These are phyloP conservation scores for Orychophragmus violaceus DNA, from an alignment of 345 rosid genomes.

Conservation along the genomic window DNA sequence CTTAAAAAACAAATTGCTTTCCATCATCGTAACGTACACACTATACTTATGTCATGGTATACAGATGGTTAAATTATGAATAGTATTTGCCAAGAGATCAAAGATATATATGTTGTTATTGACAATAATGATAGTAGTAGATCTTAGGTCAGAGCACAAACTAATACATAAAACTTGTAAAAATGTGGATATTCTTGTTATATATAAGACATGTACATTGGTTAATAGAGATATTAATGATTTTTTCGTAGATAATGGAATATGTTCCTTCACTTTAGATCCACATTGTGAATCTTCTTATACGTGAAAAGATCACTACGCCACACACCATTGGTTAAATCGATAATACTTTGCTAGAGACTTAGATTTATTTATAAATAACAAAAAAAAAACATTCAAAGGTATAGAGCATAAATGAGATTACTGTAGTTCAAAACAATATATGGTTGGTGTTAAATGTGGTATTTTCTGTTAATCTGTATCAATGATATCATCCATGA, in stretches of 20 bases:
- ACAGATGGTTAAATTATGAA: neutral
- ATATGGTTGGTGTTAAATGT: neutral
- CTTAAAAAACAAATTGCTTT: neutral
- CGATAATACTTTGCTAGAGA: neutral
- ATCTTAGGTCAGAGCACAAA: neutral
- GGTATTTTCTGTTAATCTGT: neutral
- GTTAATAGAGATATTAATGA: neutral
- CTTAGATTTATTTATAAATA: neutral
- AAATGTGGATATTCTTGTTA: neutral
- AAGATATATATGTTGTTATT: no score
- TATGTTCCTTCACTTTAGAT: neutral
- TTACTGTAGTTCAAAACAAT: neutral
- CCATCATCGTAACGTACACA: neutral
- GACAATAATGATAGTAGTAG: neutral
- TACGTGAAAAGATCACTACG: neutral
- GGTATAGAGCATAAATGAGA: neutral
- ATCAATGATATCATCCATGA: neutral
- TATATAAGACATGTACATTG: no score
- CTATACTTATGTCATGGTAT: neutral
- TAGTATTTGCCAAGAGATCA: neutral
- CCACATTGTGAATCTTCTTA: neutral
- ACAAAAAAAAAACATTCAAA: neutral
- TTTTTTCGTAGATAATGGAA: neutral
- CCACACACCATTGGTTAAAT: neutral
- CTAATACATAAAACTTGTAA: neutral